phyloP scores from a whole-genome alignment of 2,329 filamentous ascomycete genomes.

The Dactylonectria macrodidyma region DNA sequence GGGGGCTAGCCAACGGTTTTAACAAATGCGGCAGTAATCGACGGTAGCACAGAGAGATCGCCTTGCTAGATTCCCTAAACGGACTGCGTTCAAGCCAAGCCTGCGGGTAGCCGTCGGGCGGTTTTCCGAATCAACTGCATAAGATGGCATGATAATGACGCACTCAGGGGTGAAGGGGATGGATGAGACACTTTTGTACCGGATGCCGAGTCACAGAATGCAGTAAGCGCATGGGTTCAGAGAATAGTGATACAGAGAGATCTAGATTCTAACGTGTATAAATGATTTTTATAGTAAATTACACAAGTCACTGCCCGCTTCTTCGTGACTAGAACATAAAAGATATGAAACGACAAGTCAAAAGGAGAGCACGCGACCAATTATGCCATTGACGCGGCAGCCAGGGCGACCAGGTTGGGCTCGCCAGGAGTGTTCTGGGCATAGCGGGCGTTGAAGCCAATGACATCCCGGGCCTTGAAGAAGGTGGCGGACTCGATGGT shows the following conservation, averaged over 20 bases:
- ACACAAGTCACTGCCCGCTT: neutral
- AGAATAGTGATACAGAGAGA: neutral
- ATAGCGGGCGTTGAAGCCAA: conserved; percentile 70
- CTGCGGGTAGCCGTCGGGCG: conserved; percentile 5
- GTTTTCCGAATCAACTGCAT: neutral
- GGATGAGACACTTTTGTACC: neutral
- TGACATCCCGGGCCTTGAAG: conserved; percentile 65
- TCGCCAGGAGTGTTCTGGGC: conserved; percentile 65
- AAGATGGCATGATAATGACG: neutral
- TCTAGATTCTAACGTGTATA: neutral
- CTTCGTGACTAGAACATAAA: neutral
- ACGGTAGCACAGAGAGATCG: neutral
- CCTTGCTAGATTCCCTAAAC: neutral
- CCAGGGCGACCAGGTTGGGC: conserved; percentile 47
- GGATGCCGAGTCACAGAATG: neutral
- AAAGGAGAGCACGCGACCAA: neutral
- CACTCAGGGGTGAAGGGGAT: neutral
- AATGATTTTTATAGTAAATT: neutral
- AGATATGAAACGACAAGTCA: neutral
- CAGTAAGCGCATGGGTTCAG: neutral
- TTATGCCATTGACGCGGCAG: neutral
- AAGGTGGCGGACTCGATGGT: conserved; percentile 64
- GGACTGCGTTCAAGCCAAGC: neutral
- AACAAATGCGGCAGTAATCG: neutral
- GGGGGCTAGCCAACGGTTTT: conserved; percentile 3